phyloP scores from a whole-genome alignment of 1,139 yeast genomes.

The Yamadazyma sp. region DNA sequence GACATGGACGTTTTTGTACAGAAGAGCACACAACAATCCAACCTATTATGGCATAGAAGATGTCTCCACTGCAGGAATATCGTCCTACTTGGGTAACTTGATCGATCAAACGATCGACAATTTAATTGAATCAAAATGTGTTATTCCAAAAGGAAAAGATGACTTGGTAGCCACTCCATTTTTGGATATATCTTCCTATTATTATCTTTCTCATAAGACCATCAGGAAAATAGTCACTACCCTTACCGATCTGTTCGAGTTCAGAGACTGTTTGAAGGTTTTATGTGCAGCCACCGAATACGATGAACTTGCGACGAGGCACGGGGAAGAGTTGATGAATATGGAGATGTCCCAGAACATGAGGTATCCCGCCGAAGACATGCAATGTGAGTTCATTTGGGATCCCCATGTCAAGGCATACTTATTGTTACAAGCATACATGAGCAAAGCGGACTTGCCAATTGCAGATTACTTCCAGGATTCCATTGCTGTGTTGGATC shows the following conservation, averaged over 20 bases:
- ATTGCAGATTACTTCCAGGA: constrained; percentile 96
- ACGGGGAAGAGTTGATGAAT: constrained; percentile 91
- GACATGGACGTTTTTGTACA: constrained; percentile 91
- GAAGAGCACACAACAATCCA: constrained; percentile 95
- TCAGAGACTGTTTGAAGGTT: constrained; percentile 70
- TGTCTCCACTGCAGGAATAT: constrained; percentile 62
- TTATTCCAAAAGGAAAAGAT: constrained; percentile 50
- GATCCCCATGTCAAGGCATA: constrained; percentile 95
- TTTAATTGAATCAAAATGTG: constrained; percentile 73
- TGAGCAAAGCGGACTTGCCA: constrained; percentile 82
- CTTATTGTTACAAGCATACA: constrained; percentile 80
- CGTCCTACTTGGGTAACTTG: constrained; percentile 66
- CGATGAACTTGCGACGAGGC: constrained; percentile 90
- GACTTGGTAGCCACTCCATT: constrained; percentile 72
- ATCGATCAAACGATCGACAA: constrained; percentile 71
- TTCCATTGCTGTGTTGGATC: constrained; percentile 90
- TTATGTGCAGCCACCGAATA: constrained; percentile 84
- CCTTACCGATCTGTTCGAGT: constrained; percentile 50
- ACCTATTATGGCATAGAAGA: constrained; percentile 91
- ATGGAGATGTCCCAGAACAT: constrained; percentile 83
- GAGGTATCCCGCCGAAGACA: constrained; percentile 72
- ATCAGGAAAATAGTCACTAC: constrained; percentile 64
- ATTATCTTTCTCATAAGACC: constrained; percentile 90
- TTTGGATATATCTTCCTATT: constrained; percentile 83
- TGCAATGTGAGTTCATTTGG: constrained; percentile 73